These are phyloP conservation scores for Smallanthus sonchifolius DNA, from an alignment of 129 eudicot species.

Conservation along the genomic window DNA sequence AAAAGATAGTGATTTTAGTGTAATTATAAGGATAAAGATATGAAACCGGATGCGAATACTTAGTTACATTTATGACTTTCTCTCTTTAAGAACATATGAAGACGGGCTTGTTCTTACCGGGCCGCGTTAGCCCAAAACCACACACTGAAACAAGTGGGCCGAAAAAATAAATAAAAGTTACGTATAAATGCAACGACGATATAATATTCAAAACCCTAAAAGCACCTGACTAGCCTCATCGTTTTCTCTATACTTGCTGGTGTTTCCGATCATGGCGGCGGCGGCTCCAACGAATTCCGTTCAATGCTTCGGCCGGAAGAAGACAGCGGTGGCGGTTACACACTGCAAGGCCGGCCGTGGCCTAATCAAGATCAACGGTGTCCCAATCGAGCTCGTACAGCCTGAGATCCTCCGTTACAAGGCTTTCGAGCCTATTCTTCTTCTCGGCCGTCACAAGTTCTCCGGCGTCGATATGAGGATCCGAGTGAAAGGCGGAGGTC, in stretches of 20 bases:
- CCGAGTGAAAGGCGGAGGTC: constrained; percentile 53
- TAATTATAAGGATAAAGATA: too few relatives aligned
- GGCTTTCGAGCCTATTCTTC: constrained; percentile 47
- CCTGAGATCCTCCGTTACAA: constrained; percentile 60
- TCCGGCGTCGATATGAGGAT: constrained; percentile 49
- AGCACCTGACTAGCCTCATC: not conserved
- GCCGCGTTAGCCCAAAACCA: not conserved
- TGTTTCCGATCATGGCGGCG: constrained; percentile 14
- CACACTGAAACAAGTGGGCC: not conserved
- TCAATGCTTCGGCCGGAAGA: constrained; percentile 56
- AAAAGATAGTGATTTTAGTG: too few relatives aligned
- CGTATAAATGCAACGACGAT: not conserved
- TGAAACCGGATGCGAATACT: too few relatives aligned
- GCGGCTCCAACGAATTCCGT: constrained; percentile 41
- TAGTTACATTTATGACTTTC: too few relatives aligned
- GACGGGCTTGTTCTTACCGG: not conserved
- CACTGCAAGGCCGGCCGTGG: constrained; percentile 34
- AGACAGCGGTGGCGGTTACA: constrained; percentile 57
- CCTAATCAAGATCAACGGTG: constrained; percentile 35
- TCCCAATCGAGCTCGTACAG: constrained; percentile 48
- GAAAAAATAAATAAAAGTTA: not conserved
- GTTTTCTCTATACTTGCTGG: not conserved
- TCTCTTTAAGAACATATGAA: too few relatives aligned
- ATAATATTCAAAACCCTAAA: constrained; percentile 12
- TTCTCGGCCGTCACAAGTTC: constrained; percentile 46